Conservation (phyloP, 2,329 filamentous ascomycete species). For the Calonectria hawksworthii region DNA sequence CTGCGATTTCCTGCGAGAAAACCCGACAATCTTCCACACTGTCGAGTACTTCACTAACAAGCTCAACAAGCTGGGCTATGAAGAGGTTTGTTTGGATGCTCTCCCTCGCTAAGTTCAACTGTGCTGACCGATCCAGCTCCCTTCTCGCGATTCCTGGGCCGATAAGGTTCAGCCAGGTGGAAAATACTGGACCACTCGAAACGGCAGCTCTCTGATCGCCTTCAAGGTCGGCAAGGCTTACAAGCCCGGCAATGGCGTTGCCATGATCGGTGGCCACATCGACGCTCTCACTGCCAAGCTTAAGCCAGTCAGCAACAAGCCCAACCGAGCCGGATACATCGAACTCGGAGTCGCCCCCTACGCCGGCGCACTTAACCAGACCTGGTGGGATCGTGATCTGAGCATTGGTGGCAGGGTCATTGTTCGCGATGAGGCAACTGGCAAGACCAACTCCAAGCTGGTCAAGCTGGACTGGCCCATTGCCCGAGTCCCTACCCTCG, state of each 20-base stretch:
- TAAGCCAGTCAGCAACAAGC: conserved; percentile 90
- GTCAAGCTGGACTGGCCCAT: conserved; percentile 97
- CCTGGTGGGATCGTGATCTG: conserved; percentile 98
- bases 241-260: conserved; percentile 86
- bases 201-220: conserved; percentile 87
- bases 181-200: conserved; percentile 90
- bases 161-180: conserved; percentile 81
- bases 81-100: conserved; percentile 64
- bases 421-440: conserved; percentile 78
- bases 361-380: conserved; percentile 86
- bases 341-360: conserved; percentile 95
- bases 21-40: conserved; percentile 94
- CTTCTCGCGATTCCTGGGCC: conserved; percentile 83
- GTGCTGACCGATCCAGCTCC: conserved; percentile 65
- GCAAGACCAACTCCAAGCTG: conserved; percentile 84
- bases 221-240: conserved; percentile 88
- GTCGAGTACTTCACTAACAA: conserved; percentile 84
- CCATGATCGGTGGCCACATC: conserved; percentile 91
- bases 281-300: conserved; percentile 92
- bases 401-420: conserved; percentile 91
- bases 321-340: conserved; percentile 86
- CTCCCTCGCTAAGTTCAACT: background rate
- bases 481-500: conserved; percentile 90
- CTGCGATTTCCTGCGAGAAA: conserved; percentile 86
- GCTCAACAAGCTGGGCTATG: conserved; percentile 80